These are phyloP conservation scores for Ceratocystis ficicola DNA, from an alignment of 2,329 filamentous ascomycete species.

Conservation along the genomic window DNA sequence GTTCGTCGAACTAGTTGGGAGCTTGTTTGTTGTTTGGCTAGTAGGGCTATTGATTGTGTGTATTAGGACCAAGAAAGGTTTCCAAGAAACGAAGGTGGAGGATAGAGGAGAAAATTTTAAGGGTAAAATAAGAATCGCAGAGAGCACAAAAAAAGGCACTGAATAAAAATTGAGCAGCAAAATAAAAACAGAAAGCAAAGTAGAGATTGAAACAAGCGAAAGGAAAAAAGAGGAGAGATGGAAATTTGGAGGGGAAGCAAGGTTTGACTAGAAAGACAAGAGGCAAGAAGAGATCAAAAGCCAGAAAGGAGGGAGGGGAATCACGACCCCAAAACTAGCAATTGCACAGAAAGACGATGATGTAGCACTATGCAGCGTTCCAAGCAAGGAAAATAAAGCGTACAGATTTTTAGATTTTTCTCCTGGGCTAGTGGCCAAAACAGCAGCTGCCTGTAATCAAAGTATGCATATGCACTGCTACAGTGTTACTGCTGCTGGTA, in stretches of 20 bases:
- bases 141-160: background rate
- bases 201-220: background rate
- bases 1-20: background rate
- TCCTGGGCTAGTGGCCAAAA: background rate
- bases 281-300: too few species aligned
- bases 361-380: background rate
- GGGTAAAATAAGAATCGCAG: background rate
- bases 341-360: background rate
- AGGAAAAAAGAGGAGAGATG: background rate
- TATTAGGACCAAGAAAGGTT: background rate
- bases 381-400: background rate
- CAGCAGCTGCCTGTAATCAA: slow-evolving; percentile 11
- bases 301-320: slow-evolving; percentile 9
- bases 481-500: background rate
- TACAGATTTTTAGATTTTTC: slow-evolving; percentile 15
- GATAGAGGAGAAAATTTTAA: background rate
- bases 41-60: background rate
- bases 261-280: background rate
- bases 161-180: background rate
- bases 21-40: background rate
- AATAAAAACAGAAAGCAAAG: background rate
- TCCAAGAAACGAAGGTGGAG: background rate
- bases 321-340: background rate
- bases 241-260: background rate
- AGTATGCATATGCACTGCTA: slow-evolving; percentile 6